A percentile compares a stretch with the other conserved stretches of the same genome.
These are phyloP conservation scores for Sphaceloma murrayae DNA, from an alignment of 2,329 filamentous ascomycete species.

Conservation along the genomic window DNA sequence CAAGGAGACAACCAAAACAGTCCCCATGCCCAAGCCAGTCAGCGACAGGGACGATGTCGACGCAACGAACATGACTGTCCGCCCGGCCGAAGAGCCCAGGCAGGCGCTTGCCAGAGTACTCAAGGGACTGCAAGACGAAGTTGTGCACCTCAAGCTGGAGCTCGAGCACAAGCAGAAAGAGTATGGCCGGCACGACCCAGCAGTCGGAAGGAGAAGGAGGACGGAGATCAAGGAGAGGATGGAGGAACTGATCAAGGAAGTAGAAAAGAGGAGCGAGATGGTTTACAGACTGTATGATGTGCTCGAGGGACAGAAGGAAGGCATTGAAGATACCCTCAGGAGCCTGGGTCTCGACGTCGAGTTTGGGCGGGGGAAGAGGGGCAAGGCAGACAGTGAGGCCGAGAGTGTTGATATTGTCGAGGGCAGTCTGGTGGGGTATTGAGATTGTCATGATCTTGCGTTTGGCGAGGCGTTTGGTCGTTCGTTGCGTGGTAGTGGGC, in stretches of 20 bases:
- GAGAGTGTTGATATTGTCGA: constrained; percentile 21
- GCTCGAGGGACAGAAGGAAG: constrained; percentile 64
- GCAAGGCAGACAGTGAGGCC: constrained; percentile 14
- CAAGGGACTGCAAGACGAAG: constrained; percentile 71
- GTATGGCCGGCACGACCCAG: constrained; percentile 59
- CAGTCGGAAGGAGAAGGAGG: constrained; percentile 55
- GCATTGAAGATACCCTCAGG: constrained; percentile 37
- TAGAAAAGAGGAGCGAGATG: constrained; percentile 67
- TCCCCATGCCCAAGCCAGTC: constrained; percentile 33
- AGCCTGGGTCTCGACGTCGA: constrained; percentile 34
- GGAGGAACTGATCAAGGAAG: constrained; percentile 49
- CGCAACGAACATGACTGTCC: constrained; percentile 50
- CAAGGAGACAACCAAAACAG: constrained; percentile 27
- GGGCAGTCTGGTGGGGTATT: constrained; percentile 21
- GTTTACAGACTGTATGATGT: constrained; percentile 79
- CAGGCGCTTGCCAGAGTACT: constrained; percentile 72
- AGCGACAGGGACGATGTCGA: constrained; percentile 29
- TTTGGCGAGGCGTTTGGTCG: constrained; percentile 10
- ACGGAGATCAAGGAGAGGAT: constrained; percentile 53
- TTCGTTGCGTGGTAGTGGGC: neutral
- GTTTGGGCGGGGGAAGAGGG: constrained; percentile 25
- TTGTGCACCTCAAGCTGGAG: constrained; percentile 63
- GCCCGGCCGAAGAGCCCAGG: constrained; percentile 55
- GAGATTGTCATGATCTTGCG: neutral
- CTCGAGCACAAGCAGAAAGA: constrained; percentile 51